These are phyloP conservation scores for Coemansia sp. DNA, from an alignment of 192 early-diverging fungal species.

Conservation along the genomic window DNA sequence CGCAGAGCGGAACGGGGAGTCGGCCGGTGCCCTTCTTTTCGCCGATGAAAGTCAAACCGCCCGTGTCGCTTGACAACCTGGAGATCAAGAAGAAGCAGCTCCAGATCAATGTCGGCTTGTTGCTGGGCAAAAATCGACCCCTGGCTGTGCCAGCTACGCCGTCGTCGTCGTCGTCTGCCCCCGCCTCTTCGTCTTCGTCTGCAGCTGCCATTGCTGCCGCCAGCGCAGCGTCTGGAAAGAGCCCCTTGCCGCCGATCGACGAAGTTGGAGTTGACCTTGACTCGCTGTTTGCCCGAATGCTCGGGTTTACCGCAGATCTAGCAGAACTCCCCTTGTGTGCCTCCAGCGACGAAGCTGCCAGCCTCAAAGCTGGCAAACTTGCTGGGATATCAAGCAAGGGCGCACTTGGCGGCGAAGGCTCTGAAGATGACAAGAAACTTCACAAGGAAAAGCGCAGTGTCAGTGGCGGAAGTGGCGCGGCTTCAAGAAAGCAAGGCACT, in stretches of 20 bases:
- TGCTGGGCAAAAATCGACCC: conserved; percentile 31
- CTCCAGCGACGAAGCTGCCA: not conserved
- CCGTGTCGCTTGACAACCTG: conserved; percentile 31
- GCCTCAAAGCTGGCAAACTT: not conserved
- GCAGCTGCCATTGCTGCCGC: not conserved
- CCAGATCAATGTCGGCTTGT: conserved; percentile 42
- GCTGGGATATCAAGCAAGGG: not conserved
- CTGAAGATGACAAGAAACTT: conserved; percentile 2
- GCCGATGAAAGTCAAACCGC: conserved; percentile 37
- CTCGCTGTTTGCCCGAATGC: conserved; percentile 54
- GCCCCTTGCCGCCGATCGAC: conserved; percentile 6
- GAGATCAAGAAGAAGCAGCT: conserved; percentile 52
- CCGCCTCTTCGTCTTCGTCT: not conserved
- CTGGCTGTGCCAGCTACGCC: not conserved
- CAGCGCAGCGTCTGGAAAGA: not conserved
- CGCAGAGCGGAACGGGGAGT: conserved; percentile 8
- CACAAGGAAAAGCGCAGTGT: conserved; percentile 7
- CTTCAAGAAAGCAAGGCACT: not conserved
- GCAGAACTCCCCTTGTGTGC: conserved; percentile 6
- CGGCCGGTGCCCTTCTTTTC: conserved; percentile 51
- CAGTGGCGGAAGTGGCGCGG: not conserved
- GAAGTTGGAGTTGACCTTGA: conserved; percentile 41
- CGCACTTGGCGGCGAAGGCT: not conserved
- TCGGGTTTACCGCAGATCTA: conserved; percentile 48
- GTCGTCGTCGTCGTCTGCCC: not conserved